Evolutionary conservation across 2,329 filamentous ascomycete genomes (phyloP).

Genomic region (Penicillium sp.): DNA sequence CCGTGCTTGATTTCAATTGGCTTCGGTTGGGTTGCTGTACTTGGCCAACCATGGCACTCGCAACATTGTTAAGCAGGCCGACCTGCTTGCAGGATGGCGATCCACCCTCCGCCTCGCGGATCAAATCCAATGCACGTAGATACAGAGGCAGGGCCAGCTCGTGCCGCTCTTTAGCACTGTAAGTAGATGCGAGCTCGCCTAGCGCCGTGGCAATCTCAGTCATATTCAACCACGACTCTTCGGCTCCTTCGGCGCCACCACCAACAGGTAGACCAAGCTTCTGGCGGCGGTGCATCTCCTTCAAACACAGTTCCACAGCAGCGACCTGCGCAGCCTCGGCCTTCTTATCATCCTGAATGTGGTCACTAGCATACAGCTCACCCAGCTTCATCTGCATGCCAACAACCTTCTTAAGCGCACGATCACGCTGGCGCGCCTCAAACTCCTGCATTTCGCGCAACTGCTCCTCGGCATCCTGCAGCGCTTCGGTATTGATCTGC

Average conservation of each 20-base stretch:
- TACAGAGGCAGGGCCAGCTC: conserved; percentile 84
- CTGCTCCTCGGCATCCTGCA: conserved; percentile 24
- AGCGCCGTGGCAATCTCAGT: conserved; percentile 37
- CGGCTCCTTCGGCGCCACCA: conserved; percentile 53
- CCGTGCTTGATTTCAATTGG: conserved; percentile 46
- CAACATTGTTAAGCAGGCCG: conserved; percentile 64
- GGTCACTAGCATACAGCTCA: conserved; percentile 74
- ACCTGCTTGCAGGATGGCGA: conserved; percentile 71
- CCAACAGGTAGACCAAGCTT: conserved; percentile 67
- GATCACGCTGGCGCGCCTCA: conserved; percentile 54
- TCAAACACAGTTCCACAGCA: conserved; percentile 77
- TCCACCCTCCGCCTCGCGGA: conserved; percentile 46
- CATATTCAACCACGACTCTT: conserved; percentile 38
- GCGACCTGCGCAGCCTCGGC: conserved; percentile 76
- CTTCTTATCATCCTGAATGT: conserved; percentile 70
- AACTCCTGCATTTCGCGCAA: conserved; percentile 27
- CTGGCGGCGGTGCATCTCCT: conserved; percentile 69
- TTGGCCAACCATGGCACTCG: conserved; percentile 47
- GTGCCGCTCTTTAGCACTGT: conserved; percentile 71
- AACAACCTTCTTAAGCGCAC: conserved; percentile 71
- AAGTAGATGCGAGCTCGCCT: conserved; percentile 71
- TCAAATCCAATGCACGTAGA: conserved; percentile 76
- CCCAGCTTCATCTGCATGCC: conserved; percentile 80
- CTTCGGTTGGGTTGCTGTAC: conserved; percentile 30
- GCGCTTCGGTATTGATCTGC: conserved; percentile 19